These are phyloP conservation scores for Epithemia pelagica DNA, from an alignment of 108 stramenopile genomes.

Conservation along the genomic window DNA sequence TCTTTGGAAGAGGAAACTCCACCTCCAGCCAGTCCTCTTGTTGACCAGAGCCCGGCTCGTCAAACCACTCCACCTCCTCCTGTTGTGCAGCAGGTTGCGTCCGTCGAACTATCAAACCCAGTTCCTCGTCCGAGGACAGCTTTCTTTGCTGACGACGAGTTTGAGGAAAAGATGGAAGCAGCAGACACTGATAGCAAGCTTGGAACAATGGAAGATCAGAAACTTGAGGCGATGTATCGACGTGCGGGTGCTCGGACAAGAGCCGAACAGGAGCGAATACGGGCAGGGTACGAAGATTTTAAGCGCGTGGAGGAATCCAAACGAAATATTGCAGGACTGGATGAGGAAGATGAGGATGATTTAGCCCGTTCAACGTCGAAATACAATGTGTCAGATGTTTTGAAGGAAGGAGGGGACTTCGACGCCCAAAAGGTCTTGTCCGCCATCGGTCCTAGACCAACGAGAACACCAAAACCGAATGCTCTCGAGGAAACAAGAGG, in stretches of 20 bases:
- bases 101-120: conserved; percentile 1
- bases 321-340: conserved; percentile 30
- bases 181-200: conserved; percentile 17
- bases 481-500: conserved; percentile 14
- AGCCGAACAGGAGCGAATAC: conserved; percentile 54
- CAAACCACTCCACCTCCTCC: neutral
- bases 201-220: conserved; percentile 66
- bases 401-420: conserved; percentile 42
- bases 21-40: neutral
- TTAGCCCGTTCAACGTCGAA: conserved; percentile 18
- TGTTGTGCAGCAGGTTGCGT: neutral
- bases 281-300: conserved; percentile 53
- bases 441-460: conserved; percentile 36
- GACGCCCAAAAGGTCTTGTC: conserved; percentile 44
- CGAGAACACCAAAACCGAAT: neutral
- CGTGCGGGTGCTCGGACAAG: conserved; percentile 46
- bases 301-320: conserved; percentile 35
- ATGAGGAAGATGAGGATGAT: conserved; percentile 8
- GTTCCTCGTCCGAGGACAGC: conserved; percentile 36
- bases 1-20: neutral
- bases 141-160: conserved; percentile 30
- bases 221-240: conserved; percentile 38
- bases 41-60: neutral
- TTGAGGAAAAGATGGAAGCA: conserved; percentile 8
- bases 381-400: conserved; percentile 27